phyloP scores from a whole-genome alignment of 83 land plant species.

The Isoetes engelmannii region DNA sequence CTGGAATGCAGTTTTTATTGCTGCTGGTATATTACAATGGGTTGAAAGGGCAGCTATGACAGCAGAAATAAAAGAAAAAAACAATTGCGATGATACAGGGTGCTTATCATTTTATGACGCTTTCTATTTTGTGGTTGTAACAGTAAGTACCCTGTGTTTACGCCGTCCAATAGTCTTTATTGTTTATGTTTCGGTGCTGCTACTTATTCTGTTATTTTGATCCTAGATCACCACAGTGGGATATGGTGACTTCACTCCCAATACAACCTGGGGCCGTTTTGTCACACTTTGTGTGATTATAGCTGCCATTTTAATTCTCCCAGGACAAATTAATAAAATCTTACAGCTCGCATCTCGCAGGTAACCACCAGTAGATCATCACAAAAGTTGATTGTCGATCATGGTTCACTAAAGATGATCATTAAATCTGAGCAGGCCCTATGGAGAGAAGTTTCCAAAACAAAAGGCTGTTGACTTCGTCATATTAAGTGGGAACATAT shows the following conservation, averaged over 20 bases:
- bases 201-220: neutral
- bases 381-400: neutral
- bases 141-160: constrained; percentile 8
- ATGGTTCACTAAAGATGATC: neutral
- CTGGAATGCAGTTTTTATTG: constrained; percentile 22
- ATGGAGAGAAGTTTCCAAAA: constrained; percentile 36
- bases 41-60: constrained; percentile 24
- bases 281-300: constrained; percentile 28
- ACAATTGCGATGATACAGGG: constrained; percentile 19
- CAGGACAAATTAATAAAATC: constrained; percentile 36
- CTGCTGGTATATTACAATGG: constrained; percentile 30
- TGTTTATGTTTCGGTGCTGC: neutral
- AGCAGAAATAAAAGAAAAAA: constrained; percentile 8
- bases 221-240: constrained; percentile 42
- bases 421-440: constrained; percentile 25
- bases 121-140: constrained; percentile 26
- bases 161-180: neutral
- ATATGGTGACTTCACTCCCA: constrained; percentile 39
- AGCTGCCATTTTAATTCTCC: constrained; percentile 35
- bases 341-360: constrained; percentile 44
- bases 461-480: constrained; percentile 35
- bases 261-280: constrained; percentile 42
- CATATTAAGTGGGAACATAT: constrained; percentile 42
- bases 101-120: constrained; percentile 27
- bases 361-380: constrained; percentile 15